A percentile compares a stretch with the other conserved stretches of the same genome.
Conservation (phyloP, 441 rosid species). For the Dalechampia spathulata region DNA sequence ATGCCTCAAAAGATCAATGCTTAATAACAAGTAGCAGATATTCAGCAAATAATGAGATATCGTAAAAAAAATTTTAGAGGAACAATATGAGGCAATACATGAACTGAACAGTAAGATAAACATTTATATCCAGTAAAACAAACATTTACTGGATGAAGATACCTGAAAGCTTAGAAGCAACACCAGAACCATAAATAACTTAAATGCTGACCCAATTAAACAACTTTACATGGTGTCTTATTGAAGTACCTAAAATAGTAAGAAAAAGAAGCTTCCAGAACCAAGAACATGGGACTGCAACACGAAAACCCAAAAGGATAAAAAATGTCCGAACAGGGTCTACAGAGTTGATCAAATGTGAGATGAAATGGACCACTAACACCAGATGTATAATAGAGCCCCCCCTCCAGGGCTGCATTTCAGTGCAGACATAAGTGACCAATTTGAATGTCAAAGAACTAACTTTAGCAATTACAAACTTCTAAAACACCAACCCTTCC, state of each 20-base stretch:
- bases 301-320: neutral
- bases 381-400: too few relatives aligned
- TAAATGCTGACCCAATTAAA: neutral
- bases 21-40: constrained; percentile 8
- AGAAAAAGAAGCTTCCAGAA: neutral
- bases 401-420: too few relatives aligned
- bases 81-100: neutral
- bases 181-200: neutral
- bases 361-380: too few relatives aligned
- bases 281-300: neutral
- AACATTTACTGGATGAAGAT: neutral
- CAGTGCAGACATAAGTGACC: neutral
- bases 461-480: too few relatives aligned
- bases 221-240: neutral
- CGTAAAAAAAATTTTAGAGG: neutral
- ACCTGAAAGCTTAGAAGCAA: neutral
- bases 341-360: neutral
- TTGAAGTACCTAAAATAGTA: neutral
- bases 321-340: neutral
- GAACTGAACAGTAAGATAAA: neutral
- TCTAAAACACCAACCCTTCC: neutral
- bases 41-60: constrained; percentile 3
- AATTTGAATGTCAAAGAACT: neutral
- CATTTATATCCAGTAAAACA: neutral
- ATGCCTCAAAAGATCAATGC: constrained; percentile 2